These are phyloP conservation scores for Penicillium sp. DNA, from an alignment of 2,329 filamentous ascomycete genomes.

Conservation along the genomic window DNA sequence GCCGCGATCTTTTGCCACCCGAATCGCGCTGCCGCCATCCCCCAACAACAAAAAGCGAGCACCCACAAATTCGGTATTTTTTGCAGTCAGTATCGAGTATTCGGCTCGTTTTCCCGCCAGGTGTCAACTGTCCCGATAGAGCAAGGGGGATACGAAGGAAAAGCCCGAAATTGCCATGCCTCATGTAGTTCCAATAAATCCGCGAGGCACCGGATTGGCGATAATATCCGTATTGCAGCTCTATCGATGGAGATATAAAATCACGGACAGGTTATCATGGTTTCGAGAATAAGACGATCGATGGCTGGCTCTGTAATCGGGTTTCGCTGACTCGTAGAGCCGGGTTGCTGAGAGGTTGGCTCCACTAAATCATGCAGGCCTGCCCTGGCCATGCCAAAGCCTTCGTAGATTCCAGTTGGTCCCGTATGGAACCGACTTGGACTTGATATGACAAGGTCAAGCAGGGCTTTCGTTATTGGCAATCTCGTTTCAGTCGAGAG, in stretches of 20 bases:
- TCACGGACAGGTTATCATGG: background rate
- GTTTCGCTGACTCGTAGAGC: background rate
- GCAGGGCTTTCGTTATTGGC: too few species aligned
- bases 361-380: background rate
- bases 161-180: background rate
- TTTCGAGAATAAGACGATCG: background rate
- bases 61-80: background rate
- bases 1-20: conserved; percentile 20
- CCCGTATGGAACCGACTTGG: background rate
- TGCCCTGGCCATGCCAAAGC: background rate
- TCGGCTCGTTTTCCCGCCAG: background rate
- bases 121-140: background rate
- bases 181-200: background rate
- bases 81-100: background rate
- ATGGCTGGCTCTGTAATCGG: background rate
- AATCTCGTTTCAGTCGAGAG: background rate
- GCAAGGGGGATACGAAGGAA: background rate
- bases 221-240: background rate
- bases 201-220: background rate
- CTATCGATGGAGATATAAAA: background rate
- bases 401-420: background rate
- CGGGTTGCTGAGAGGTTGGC: background rate
- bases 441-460: background rate
- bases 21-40: background rate
- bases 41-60: background rate